phyloP scores from a whole-genome alignment of 2,329 filamentous ascomycete species.

The Phyllosticta ampelicida region DNA sequence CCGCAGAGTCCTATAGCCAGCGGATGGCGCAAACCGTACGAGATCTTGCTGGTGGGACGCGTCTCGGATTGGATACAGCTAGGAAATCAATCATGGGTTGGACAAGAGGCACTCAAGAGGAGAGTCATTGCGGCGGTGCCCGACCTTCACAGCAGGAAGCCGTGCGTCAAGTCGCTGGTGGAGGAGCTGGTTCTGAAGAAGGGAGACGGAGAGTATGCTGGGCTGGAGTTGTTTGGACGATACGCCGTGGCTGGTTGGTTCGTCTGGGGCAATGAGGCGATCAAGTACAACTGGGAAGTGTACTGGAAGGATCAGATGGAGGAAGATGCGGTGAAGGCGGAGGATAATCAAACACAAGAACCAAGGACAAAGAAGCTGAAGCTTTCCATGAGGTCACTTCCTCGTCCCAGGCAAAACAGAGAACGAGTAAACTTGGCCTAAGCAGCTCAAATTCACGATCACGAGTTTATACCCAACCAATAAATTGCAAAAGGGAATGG shows the following conservation, averaged over 20 bases:
- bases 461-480: too few species aligned
- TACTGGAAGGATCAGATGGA: conserved; percentile 32
- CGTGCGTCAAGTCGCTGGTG: conserved; percentile 54
- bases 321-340: not conserved
- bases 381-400: not conserved
- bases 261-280: conserved; percentile 64
- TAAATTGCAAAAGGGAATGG: too few species aligned
- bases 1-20: conserved; percentile 52
- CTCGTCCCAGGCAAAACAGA: not conserved
- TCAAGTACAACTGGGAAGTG: conserved; percentile 54
- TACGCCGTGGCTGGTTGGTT: conserved; percentile 67
- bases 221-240: conserved; percentile 67
- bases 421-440: too few species aligned
- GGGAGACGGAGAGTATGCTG: conserved; percentile 36
- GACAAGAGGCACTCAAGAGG: conserved; percentile 22
- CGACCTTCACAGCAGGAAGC: conserved; percentile 70
- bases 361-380: not conserved
- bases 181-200: conserved; percentile 39
- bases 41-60: conserved; percentile 34
- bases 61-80: not conserved
- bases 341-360: not conserved
- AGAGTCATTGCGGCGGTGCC: conserved; percentile 60
- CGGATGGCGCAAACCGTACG: conserved; percentile 64
- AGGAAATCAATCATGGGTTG: conserved; percentile 11
- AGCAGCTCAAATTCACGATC: too few species aligned